Base-by-base conservation (phyloP, 2,329 filamentous ascomycete genomes). In the Neofusicoccum parvum region DNA sequence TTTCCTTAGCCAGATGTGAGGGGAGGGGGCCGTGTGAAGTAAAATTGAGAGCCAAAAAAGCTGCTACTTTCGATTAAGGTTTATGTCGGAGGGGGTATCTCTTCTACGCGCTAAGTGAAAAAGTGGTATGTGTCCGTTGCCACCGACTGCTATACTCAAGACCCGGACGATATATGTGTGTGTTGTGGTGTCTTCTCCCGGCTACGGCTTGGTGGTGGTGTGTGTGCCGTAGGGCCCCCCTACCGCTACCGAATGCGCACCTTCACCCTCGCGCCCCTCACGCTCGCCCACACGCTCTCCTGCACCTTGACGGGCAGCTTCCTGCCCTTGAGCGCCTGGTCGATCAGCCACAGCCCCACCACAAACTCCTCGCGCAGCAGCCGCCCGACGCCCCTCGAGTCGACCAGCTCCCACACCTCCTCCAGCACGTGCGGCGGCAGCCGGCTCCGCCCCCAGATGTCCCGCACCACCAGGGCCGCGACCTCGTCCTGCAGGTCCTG, bases 341-440 rank as follows among this genome's bases (percentile, higher is more conserved):
- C 92, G 41, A 95, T 86, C 56, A 95, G 79, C 91, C 92, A 95
- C 80, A 92, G 84, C 10, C 92, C 92, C 1, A 94, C 91, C 0
- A 95, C 90, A 75, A 95, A 95, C 79, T 93, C 90, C 64, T 89
- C 84, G 71, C 86, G 86, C 65, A 80, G 81, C 63, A 95, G 78
- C 69, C 84, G 80, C 1, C 89, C 89, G 14, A 78, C 73, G 1
- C 78, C 75, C 6, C 80, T 76, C 1, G 83, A 79, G 72, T 91
- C 90, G 11, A 94, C 91, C 17, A 94, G 80, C 48, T 89, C 87
- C 89, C 91, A 95, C 1, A 94, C 88, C 77, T 92, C 89, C 49
- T 88, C 88, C 39, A 95, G 82, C 71, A 90, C 88, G 72, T 90
- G 86, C 0, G 75, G 75, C 0, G 90, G 87, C 65, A 95, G 79